phyloP scores from a whole-genome alignment of 2,329 filamentous ascomycete species.

The Tolypocladium nubicola region DNA sequence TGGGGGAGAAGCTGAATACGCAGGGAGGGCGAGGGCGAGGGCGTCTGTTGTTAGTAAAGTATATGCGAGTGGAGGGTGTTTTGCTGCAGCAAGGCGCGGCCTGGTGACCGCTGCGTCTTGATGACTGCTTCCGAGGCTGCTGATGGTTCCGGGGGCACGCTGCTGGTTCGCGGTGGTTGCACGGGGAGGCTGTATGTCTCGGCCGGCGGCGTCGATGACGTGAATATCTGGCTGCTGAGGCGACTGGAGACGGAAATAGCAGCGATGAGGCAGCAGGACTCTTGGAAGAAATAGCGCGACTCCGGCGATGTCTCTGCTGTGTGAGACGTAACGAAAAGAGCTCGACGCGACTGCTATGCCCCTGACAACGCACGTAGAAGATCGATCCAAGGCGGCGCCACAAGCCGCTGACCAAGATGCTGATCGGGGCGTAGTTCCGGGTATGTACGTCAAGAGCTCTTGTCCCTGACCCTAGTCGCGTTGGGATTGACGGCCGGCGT shows the following conservation, averaged over 20 bases:
- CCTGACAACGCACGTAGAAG: neutral
- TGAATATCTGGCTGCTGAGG: neutral
- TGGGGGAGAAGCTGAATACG: neutral
- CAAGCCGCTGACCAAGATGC: neutral
- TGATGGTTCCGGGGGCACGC: neutral
- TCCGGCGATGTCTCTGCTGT: neutral
- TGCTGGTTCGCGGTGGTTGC: neutral
- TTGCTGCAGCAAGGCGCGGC: neutral
- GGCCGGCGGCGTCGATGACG: constrained; percentile 7
- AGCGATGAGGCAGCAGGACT: neutral
- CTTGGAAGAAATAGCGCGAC: neutral
- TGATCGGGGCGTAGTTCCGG: neutral
- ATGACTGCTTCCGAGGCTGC: neutral
- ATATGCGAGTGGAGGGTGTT: neutral
- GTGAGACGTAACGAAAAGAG: neutral
- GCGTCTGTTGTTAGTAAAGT: neutral
- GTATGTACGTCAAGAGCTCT: neutral
- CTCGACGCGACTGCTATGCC: neutral
- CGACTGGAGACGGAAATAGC: neutral
- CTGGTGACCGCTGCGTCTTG: neutral
- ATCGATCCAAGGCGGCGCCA: neutral
- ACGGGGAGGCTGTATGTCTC: constrained; percentile 11
- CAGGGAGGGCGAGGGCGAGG: neutral
- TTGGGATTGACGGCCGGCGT: too few species aligned
- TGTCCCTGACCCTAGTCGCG: too few species aligned